Conservation (phyloP, 2,329 filamentous ascomycete genomes). For the Pseudopithomyces maydicus region DNA sequence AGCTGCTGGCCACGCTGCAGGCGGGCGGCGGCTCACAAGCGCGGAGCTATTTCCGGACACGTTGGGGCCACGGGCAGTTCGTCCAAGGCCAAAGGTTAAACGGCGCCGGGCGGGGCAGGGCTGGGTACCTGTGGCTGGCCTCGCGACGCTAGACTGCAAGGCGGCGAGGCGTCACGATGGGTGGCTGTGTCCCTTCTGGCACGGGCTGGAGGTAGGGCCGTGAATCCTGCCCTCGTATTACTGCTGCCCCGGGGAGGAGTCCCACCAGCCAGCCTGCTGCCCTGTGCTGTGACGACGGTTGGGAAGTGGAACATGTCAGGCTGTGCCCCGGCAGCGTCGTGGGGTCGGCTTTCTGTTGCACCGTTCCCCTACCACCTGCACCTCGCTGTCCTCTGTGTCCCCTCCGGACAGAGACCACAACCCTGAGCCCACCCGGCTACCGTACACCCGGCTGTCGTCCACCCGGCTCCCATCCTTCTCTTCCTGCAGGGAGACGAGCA, state of each 20-base stretch:
- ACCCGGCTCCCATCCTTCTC: too few species aligned
- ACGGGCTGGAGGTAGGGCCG: neutral
- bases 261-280: constrained; percentile 1
- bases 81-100: neutral
- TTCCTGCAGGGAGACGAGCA: neutral
- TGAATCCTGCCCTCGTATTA: constrained; percentile 6
- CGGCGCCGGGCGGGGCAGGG: neutral
- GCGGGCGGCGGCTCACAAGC: too few species aligned
- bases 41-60: too few species aligned
- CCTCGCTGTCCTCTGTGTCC: neutral
- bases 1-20: too few species aligned
- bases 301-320: constrained; percentile 6
- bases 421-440: too few species aligned
- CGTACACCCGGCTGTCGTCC: too few species aligned
- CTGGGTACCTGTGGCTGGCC: neutral
- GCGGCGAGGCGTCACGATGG: neutral
- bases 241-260: neutral
- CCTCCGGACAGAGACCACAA: too few species aligned
- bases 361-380: neutral
- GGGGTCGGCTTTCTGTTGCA: constrained; percentile 9
- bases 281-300: constrained; percentile 6
- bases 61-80: neutral
- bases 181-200: neutral
- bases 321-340: constrained; percentile 5
- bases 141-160: neutral